Base-by-base conservation (phyloP, 2,329 filamentous ascomycete genomes). In the Apiospora aurea region DNA sequence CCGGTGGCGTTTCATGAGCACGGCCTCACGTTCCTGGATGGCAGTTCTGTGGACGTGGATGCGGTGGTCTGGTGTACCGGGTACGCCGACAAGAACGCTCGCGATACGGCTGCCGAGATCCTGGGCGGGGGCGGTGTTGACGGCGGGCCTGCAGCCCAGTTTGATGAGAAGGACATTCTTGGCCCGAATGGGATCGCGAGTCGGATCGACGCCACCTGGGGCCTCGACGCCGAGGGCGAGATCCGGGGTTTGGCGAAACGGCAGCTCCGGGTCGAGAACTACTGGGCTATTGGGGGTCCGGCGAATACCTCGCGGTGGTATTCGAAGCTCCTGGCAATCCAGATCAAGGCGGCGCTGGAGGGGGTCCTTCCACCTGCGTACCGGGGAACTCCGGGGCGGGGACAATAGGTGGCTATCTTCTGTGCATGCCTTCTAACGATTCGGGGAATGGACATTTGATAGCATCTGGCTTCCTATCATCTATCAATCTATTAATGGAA, bases 141-240 rank as follows among this genome's bases (percentile, higher is more conserved):
- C 53, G 18, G 24, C 24, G 6, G 1, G 53, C 53, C n/a, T 4
- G 70, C 69, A 2, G 53, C 51, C 0, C 21, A 46, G 6, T 69
- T 43, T 5, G 66, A 38, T 1, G 70, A 43, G 0, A 69, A 74
- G 21, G 38, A 77, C 10, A 14, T 34, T 2, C 68, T 82, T 14
- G 78, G 77, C 0, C 78, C 81, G 0, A 61, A 71, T 1, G 76
- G 80, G 1, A 75, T 84, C 34, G 80, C 80, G 0, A 72, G 67
- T 0, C 73, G 74, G 44, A 44, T 85, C 7, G 84, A 86, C 51
- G 77, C 78, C 0, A 83, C 83, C 0, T 85, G 82, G 81, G 83
- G 83, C 0, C 72, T 84, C 0, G 83, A 85, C 72, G 74, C 61
- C 2, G 84, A 86, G 74, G 84, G 83, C 7, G 83, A 85, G 76